Evolutionary conservation across 768 basidiomycete genomes (phyloP), one percentile per base, ranked within the genome.

Genomic region (Phanerochaete carnosa): DNA sequence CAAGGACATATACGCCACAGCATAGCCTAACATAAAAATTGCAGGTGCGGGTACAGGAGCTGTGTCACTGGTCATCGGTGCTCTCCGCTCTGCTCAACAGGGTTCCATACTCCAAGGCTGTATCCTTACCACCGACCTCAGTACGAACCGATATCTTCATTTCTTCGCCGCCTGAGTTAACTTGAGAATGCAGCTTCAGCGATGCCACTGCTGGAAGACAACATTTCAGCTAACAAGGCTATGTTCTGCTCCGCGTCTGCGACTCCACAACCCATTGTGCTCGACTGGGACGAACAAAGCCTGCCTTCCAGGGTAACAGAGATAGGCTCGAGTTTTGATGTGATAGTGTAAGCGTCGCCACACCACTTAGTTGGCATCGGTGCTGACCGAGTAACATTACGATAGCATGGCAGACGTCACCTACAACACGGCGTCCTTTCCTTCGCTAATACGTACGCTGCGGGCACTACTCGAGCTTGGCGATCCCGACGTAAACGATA

Each of bases 361-460:
- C 11, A 16, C 6, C 30, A 11, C 49, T 32, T 19, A 23, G 46
- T 19, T 16, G 51, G 19, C 32, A 33, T 8, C 32, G 29, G 22
- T 19, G 29, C 43, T 55, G 16, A 57, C 56, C 39, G 1, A 23
- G 26, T 45, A 22, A 23, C 39, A 26, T 45, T 12, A n/a, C n/a
- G 12, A n/a, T 65, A 95, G 94, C 46, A 93, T 95, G 86, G 91
- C 94, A 13, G 95, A 97, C 66, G 92, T 95, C 8, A 89, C 93
- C 1, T 96, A 95, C 76, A 96, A 96, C 74, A 92, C 91, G 0
- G 76, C 86, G 1, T 89, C 92, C 1, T 97, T 96, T 72, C 84
- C 90, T 1, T 79, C 89, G 0, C 83, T 96, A 43, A 72, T 93
- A 19, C 74, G 75, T n/a, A 94, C 92, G 0, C 74, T 96, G 25